Base-by-base conservation (phyloP, 306 rosid genomes). In the Carpinus viminea region DNA sequence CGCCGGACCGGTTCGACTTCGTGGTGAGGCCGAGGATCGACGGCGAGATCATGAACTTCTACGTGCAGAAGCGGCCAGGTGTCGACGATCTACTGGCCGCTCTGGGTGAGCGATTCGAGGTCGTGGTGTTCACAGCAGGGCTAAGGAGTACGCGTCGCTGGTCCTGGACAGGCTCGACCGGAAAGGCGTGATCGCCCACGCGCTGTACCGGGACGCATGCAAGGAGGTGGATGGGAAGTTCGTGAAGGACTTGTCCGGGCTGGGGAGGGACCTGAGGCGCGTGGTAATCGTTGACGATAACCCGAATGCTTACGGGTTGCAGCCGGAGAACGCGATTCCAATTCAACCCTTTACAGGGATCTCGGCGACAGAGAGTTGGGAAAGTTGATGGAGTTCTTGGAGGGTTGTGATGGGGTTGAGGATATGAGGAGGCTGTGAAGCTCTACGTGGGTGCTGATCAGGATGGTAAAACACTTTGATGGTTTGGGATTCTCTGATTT, bases 41-140 rank as follows among this genome's bases (percentile, higher is more conserved):
- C 56, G 96, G 98, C 24, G 71, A 70, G 69, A 15, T 45, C 15
- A 47, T 91, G 89, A 81, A 84, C 2, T 95, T 93, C 86, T 95
- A 93, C 57, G 99, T 95, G 12, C 60, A 78, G 60, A 95, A 95
- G 86, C 93, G 99, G 0, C 99, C 99, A 0, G 99, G 99, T 0
- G 86, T 91, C 0, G 98, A 95, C 18, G 89, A 87, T 68, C 51
- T 95, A 2, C 73, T 95, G 70, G 91, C 79, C 41, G 60, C 83
- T 0, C 77, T 95, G 41, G 91, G 86, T 0, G 81, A 41, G 18
- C 90, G 70, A 75, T 95, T 68, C 65, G 99, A 95, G 86, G 86
- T 95, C 43, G 98, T 93, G 48, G 93, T 93, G 18, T 93, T 95
- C 86, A 95, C 98, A 1, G 99, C 99, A 0, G 98, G 92, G 31